Percentiles rank a stretch among this genome's conserved stretches.
These are phyloP conservation scores for Coemansia biformis DNA, from an alignment of 192 early-diverging fungal genomes.

Conservation along the genomic window DNA sequence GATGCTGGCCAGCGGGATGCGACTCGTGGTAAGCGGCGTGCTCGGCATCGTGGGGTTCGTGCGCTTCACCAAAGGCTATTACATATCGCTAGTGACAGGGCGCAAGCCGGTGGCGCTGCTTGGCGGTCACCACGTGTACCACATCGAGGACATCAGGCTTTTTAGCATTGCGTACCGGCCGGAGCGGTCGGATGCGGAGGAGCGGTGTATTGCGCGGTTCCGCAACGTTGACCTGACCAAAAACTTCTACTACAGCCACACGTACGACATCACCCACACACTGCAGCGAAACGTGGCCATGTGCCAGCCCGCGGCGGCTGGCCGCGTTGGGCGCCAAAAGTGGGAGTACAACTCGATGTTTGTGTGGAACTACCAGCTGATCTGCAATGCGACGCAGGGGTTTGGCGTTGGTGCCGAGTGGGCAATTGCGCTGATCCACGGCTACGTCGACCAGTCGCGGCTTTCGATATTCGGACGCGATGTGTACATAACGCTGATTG, in stretches of 20 bases:
- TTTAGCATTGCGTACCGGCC: slow-evolving; percentile 66
- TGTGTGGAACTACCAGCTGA: slow-evolving; percentile 85
- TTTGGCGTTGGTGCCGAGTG: slow-evolving; percentile 33
- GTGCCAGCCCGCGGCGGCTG: neutral
- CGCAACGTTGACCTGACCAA: slow-evolving; percentile 87
- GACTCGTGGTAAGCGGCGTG: slow-evolving; percentile 19
- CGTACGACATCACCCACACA: slow-evolving; percentile 90
- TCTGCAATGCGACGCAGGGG: slow-evolving; percentile 45
- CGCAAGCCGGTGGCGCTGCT: slow-evolving; percentile 81
- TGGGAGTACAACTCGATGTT: slow-evolving; percentile 76
- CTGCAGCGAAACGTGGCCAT: slow-evolving; percentile 71
- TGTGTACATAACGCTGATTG: slow-evolving; percentile 89
- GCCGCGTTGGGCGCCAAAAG: neutral
- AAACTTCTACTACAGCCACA: slow-evolving; percentile 97
- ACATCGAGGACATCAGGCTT: slow-evolving; percentile 84
- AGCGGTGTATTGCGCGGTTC: slow-evolving; percentile 76
- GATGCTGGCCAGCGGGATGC: slow-evolving; percentile 63
- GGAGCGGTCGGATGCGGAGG: slow-evolving; percentile 72
- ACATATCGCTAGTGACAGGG: slow-evolving; percentile 81
- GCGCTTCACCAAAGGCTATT: slow-evolving; percentile 86
- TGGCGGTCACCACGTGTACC: slow-evolving; percentile 93
- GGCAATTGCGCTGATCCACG: slow-evolving; percentile 68
- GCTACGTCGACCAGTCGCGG: slow-evolving; percentile 96
- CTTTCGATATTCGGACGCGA: slow-evolving; percentile 88
- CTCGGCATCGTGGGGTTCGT: slow-evolving; percentile 66